Evolutionary conservation across 1,284 basidiomycete genomes (phyloP).

Genomic region (Xerocomus amazonicus): DNA sequence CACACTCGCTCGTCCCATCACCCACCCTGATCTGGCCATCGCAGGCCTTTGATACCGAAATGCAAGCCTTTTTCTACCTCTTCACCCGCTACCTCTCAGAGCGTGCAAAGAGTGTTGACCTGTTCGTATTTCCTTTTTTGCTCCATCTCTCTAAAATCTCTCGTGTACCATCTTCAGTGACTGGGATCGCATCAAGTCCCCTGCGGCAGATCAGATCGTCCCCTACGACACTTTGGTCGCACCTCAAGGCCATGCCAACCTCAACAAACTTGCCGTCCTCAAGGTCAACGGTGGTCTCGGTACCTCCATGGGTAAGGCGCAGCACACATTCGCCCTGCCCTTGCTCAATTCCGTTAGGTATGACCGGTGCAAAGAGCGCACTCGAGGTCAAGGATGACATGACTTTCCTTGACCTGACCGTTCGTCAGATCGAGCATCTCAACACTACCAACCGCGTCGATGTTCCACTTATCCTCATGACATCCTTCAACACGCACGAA

Average conservation of each 20-base stretch:
- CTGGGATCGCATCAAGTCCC: conserved; percentile 98
- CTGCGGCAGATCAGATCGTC: conserved; percentile 89
- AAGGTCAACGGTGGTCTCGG: conserved; percentile 99
- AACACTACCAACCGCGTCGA: conserved; percentile 72
- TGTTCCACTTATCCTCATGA: conserved; percentile 99
- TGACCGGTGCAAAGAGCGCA: conserved; percentile 91
- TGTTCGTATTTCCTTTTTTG: conserved; percentile 58
- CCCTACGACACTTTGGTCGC: conserved; percentile 76
- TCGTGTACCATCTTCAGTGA: conserved; percentile 51
- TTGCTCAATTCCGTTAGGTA: no score
- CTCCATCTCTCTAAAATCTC: conserved; percentile 5
- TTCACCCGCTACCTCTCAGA: conserved; percentile 98
- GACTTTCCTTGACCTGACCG: conserved; percentile 98
- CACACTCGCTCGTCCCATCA: background rate
- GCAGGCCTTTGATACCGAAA: conserved; percentile 95
- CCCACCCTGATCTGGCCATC: conserved; percentile 11
- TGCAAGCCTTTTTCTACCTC: conserved; percentile 98
- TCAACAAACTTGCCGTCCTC: conserved; percentile 96
- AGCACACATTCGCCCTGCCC: no score
- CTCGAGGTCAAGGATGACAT: conserved; percentile 95
- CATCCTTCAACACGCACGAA: conserved; percentile 99
- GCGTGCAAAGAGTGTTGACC: conserved; percentile 90
- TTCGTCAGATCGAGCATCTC: conserved; percentile 93
- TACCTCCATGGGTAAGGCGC: conserved; percentile 82
- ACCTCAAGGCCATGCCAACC: conserved; percentile 63